Conservation (phyloP, 495 filamentous ascomycete genomes). For the Aspergillus leporis region DNA sequence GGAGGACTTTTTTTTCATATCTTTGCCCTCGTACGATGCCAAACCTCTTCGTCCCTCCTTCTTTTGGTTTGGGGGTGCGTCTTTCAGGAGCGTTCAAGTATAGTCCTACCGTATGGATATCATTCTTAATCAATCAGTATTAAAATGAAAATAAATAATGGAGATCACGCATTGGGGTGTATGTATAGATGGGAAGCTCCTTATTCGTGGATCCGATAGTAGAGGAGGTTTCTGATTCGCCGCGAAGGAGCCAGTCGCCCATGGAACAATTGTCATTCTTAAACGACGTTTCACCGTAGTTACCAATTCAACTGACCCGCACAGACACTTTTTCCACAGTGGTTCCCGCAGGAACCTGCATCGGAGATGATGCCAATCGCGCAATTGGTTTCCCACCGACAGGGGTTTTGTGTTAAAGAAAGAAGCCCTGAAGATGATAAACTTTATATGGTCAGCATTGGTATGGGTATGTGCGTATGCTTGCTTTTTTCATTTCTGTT, state of each 20-base stretch:
- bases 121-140: neutral
- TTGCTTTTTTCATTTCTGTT: neutral
- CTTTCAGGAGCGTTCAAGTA: no score
- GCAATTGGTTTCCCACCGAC: neutral
- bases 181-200: neutral
- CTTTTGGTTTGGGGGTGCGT: no score
- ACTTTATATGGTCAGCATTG: neutral
- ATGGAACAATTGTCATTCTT: neutral
- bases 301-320: neutral
- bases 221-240: neutral
- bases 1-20: no score
- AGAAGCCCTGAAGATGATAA: neutral
- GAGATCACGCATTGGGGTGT: neutral
- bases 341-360: conserved; percentile 6
- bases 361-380: conserved; percentile 3
- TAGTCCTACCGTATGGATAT: neutral
- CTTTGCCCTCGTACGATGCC: no score
- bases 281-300: conserved; percentile 1
- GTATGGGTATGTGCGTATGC: neutral
- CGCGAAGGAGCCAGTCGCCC: neutral
- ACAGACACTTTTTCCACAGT: conserved; percentile 2
- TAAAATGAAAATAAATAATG: neutral
- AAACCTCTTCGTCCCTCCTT: no score
- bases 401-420: neutral
- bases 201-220: neutral